Conservation (phyloP, 1,139 yeast species). For the Sugiyamaella sp. region DNA sequence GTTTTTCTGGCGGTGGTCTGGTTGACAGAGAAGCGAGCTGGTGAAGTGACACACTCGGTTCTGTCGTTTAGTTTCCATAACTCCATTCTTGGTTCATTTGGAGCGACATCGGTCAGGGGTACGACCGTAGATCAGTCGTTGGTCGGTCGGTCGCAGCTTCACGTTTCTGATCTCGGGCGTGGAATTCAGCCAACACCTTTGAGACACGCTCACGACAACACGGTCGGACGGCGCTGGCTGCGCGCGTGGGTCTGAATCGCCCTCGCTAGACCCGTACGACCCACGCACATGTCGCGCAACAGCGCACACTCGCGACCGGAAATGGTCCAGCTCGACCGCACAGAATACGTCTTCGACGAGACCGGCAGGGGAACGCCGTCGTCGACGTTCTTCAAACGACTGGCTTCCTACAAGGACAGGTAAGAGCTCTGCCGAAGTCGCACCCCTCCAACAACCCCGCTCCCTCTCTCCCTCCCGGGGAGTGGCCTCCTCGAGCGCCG, state of each 20-base stretch:
- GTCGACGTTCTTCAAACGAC: conserved; percentile 58
- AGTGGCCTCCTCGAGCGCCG: background rate
- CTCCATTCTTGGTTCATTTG: background rate
- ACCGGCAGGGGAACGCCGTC: conserved; percentile 66
- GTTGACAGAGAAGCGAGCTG: no score
- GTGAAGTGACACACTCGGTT: no score
- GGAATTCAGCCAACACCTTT: no score
- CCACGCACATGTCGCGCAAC: conserved; percentile 20
- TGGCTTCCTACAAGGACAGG: conserved; percentile 42
- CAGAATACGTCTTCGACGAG: conserved; percentile 69
- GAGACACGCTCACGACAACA: no score
- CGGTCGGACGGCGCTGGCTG: no score
- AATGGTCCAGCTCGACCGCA: conserved; percentile 44
- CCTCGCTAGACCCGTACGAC: no score
- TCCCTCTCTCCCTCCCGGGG: background rate
- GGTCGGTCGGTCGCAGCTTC: no score
- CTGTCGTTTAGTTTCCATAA: background rate
- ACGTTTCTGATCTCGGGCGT: no score
- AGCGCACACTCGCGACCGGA: conserved; percentile 26
- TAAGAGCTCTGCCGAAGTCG: background rate
- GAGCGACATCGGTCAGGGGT: background rate
- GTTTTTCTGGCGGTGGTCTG: no score
- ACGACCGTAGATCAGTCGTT: background rate
- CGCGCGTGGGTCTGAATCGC: no score
- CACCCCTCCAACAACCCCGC: background rate